Evolutionary conservation across 306 rosid species (phyloP), one percentile per base, ranked within the genome.

Genomic region (Urtica urens): DNA sequence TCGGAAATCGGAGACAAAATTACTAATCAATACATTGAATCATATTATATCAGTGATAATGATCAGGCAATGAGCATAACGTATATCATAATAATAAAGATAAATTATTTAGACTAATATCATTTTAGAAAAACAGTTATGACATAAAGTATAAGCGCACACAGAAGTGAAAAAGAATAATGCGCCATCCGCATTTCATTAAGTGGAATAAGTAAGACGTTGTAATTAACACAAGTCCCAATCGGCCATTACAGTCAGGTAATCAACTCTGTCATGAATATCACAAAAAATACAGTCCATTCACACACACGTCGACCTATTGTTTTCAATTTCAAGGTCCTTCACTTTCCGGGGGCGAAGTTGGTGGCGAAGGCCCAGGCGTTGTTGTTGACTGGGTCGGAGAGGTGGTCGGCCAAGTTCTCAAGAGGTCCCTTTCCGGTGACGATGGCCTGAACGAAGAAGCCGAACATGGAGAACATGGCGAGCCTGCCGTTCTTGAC

Each of bases 291-390:
- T 35, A n/a, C n/a, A n/a, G n/a, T 16, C n/a, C 40, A 35, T 10
- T 28, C 10, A 28, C 33, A 28, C n/a, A 35, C 40, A 35, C 11
- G 40, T 4, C 11, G 11, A 4, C 15, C 11, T 35, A 35, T 35
- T 3, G 40, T 10, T 35, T 31, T 31, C 11, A 14, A 35, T 35
- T 16, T 35, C 40, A 2, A 7, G 11, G 40, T 16, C 26, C 17
- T 63, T 88, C 82, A 84, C 77, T 90, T 90, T 66, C 95, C 97
- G n/a, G 97, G 95, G 22, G 73, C 95, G 46, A 90, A 84, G 81
- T 90, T 90, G 28, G 95, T 79, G 66, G 97, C 95, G 7, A 53
- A 84, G 6, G 93, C 70, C 95, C 95, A 90, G 0, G 95, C 97
- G 8, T 84, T 84, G 94, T 90, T 84, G 87, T 77, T 81, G 5